Base-by-base conservation (phyloP, 2,329 filamentous ascomycete genomes). In the Pseudogymnoascus sp. region DNA sequence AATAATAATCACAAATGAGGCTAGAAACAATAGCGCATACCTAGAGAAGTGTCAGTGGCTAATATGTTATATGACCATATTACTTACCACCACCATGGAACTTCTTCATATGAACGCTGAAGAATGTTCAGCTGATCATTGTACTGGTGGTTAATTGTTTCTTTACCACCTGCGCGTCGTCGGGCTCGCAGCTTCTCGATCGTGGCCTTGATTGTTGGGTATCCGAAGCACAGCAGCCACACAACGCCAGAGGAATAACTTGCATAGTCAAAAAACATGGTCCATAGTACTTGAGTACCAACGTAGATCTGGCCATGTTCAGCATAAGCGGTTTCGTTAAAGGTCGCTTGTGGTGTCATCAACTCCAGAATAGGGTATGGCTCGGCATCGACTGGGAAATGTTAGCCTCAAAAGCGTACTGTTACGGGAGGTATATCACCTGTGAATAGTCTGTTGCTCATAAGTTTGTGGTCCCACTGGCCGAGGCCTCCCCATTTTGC, bases 231-330 rank as follows among this genome's bases (percentile, higher is more conserved):
- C 3, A 74, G 74, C 70, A 85, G 82, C 83, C 84, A 87, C 5
- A 80, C 79, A 59, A 86, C 76, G 0, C 83, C 82, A 0, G 83
- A 85, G 0, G 82, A 78, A 63, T 84, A 82, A 7, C 82, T 80
- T 5, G 84, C 82, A 63, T 86, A 86, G 69, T 83, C 82, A 70
- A 85, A 86, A 73, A 85, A 85, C 65, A 83, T 82, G 3, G 73
- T 71, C 84, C 84, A 87, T 2, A 84, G 76, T 44, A 81, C 78
- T 65, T 86, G 84, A 0, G 82, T 74, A 1, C 84, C 81, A 62
- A 85, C 79, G 66, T 84, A 84, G n/a, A 83, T 75, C 1, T 81
- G 81, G 0, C 84, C 84, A 36, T 81, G 75, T 64, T 79, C 71
- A 7, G 74, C 74, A 64, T 80, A 81, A 0, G 75, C 76, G 1